Base-by-base conservation (phyloP, 2,329 filamentous ascomycete genomes). In the Sphaerulina vaccinii region DNA sequence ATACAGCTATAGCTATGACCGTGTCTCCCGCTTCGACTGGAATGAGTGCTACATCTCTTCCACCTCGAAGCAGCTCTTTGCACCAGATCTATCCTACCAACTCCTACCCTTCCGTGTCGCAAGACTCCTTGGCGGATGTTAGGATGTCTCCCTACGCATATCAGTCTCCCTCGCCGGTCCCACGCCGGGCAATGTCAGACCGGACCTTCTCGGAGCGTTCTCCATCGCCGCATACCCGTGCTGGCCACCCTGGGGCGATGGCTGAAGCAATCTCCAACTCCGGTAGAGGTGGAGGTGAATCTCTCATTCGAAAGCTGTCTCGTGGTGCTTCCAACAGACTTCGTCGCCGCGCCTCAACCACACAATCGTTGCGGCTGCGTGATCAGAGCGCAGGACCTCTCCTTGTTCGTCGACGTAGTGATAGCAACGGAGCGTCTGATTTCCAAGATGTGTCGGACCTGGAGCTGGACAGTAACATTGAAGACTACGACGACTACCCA, bases 351-450 rank as follows among this genome's bases (percentile, higher is more conserved):
- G 85, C 87, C 56, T 95, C 89, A 13, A 90, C 88, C 2, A 85
- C 85, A 1, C 81, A 87, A 38, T 82, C 87, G 16, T 83, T 85
- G 55, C 68, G 72, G 5, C 89, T 86, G 67, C 84, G 91, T 36
- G 90, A 96, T 66, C 85, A 88, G 56, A 96, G 91, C 67, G 86
- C 90, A 21, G 93, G 93, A 0, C 93, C 93, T 1, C 87, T 90
- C 50, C 87, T 96, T 46, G 83, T 95, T 70, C 84, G 92, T 56
- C 81, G 90, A 52, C 84, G 91, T 59, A 96, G 91, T 70, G 90
- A 95, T 70, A 96, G 91, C 74, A 93, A 88, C 70, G 88, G 83
- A 59, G 86, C 86, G 36, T 75, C 71, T 33, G 71, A 73, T 36
- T 67, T 70, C 29, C 65, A 73, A 45, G 75, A 79, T 52, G 67